Evolutionary conservation across 257 asterid genomes (phyloP), one percentile per base, ranked within the genome.

Genomic region (Nicotiana tomentosiformis): DNA sequence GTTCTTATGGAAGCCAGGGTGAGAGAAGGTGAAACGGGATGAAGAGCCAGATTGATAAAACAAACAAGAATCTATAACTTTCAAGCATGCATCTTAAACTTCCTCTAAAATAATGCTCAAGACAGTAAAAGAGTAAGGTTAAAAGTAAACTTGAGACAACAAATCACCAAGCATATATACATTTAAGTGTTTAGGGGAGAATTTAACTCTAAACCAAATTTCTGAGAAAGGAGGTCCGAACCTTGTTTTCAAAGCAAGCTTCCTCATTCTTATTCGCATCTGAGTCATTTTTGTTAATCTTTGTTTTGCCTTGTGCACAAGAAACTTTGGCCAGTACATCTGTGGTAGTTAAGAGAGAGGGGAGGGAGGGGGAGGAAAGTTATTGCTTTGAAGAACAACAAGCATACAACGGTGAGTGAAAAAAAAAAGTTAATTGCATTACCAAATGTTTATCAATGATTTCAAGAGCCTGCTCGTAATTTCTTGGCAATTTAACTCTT

Each of bases 261-360:
- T 92, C 85, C 98, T 93, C 98, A 92, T 96, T 79, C 99, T 96
- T 87, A 96, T 94, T 58, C 98, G 92, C 98, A 96, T 96, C 90
- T 96, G 97, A 58, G 96, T 94, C 99, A 96, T 94, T 89, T 96
- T 96, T 10, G 99, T 94, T 82, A 96, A 85, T 84, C 99, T 89
- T 88, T 96, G 98, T 87, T 94, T 96, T 12, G 90, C 92, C 86
- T 96, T 94, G 91, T 96, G 98, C 26, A 91, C 88, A 87, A 96
- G 92, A 82, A 94, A 84, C 87, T 95, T 96, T 3, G 99, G 98
- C 99, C 99, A 96, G 84, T 90, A 96, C 70, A 89, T 77, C 98
- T 94, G 93, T 85, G 46, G 82, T 30, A 66, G 77, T 26, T 55
- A 32, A 30, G 37, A 33, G 43, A 82, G 26, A 77, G 8, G 77